phyloP scores from a whole-genome alignment of 169 alveolate species.

The Plasmodium gaboni region DNA sequence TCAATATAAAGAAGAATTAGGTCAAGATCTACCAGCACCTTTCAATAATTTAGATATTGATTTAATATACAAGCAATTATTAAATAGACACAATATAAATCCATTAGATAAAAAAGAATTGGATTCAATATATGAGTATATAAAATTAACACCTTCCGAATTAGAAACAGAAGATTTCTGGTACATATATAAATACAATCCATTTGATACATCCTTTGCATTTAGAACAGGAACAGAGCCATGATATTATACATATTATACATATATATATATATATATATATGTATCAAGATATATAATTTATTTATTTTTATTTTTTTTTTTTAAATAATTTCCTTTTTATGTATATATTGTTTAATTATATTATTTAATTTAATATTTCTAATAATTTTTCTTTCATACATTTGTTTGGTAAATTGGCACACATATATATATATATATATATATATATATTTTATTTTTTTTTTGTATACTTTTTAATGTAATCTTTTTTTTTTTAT shows the following conservation, averaged over 20 bases:
- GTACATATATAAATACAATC: slow-evolving; percentile 61
- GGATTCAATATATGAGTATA: slow-evolving; percentile 29
- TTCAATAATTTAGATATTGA: slow-evolving; percentile 59
- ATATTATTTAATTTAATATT: no score
- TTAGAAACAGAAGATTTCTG: slow-evolving; percentile 54
- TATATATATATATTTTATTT: background rate
- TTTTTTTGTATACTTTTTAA: background rate
- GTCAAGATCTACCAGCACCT: slow-evolving; percentile 46
- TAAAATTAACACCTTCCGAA: slow-evolving; percentile 61
- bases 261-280: no score
- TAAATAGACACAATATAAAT: slow-evolving; percentile 69
- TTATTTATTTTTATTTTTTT: no score
- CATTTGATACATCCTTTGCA: slow-evolving; percentile 57
- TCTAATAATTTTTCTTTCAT: background rate
- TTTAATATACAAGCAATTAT: slow-evolving; percentile 42
- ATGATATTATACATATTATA: background rate
- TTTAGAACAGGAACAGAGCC: slow-evolving; percentile 70
- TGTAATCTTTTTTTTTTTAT: background rate
- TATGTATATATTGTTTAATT: background rate
- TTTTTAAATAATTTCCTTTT: background rate
- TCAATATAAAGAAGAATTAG: slow-evolving; percentile 69
- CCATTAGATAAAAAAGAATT: slow-evolving; percentile 55
- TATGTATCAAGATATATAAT: no score
- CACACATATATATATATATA: background rate
- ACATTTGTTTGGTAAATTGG: background rate